Conservation (phyloP, 805 yeast genomes). For the Wickerhamiella dianesei region DNA sequence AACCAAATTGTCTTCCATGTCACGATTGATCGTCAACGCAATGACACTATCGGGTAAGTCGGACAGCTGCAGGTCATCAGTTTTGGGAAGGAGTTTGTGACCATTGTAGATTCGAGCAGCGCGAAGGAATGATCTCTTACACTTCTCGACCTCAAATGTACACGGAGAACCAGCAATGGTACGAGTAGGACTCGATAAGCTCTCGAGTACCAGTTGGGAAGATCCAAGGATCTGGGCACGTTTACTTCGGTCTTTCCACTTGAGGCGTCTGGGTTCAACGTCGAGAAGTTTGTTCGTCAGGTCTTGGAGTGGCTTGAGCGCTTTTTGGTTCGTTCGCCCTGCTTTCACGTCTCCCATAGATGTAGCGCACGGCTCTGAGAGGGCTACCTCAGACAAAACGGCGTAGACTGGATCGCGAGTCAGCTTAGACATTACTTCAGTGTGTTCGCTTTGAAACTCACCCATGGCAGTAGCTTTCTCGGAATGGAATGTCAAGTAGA, state of each 20-base stretch:
- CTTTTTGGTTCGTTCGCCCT: background rate
- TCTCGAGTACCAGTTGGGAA: background rate
- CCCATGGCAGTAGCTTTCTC: background rate
- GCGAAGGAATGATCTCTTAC: conserved; percentile 1
- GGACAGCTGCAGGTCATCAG: background rate
- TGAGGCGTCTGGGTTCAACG: background rate
- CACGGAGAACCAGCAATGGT: background rate
- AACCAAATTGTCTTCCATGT: background rate
- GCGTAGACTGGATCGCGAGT: background rate
- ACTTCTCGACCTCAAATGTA: background rate
- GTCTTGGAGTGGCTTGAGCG: background rate
- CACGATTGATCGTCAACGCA: conserved; percentile 2
- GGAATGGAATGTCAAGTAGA: background rate
- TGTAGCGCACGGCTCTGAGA: background rate
- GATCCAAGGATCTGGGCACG: background rate
- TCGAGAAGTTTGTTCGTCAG: background rate
- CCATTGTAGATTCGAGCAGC: background rate
- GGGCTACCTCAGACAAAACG: background rate
- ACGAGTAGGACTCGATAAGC: background rate
- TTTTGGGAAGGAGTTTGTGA: background rate
- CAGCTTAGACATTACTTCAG: background rate
- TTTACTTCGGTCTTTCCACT: background rate
- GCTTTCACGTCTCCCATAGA: background rate
- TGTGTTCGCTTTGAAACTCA: background rate
- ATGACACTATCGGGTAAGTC: background rate